These are phyloP conservation scores for Mucor saturninus DNA, from an alignment of 371 early-diverging fungal species.

Conservation along the genomic window DNA sequence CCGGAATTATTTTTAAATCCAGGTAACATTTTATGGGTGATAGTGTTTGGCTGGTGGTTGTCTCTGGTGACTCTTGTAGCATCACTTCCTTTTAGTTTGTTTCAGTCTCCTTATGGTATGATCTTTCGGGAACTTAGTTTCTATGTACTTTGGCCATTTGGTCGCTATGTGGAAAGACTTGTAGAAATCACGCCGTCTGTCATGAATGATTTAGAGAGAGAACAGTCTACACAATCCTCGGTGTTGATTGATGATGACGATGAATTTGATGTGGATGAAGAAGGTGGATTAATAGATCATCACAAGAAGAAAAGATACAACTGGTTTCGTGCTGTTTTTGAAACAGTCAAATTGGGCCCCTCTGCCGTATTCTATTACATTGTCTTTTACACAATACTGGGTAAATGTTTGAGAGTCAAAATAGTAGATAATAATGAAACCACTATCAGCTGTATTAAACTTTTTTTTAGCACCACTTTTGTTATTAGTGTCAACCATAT, in stretches of 20 bases:
- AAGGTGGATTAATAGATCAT: slow-evolving; percentile 14
- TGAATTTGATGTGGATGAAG: slow-evolving; percentile 27
- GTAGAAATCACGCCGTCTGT: slow-evolving; percentile 34
- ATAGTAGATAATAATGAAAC: no score
- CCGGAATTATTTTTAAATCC: slow-evolving; percentile 72
- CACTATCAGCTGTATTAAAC: neutral
- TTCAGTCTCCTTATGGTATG: slow-evolving; percentile 56
- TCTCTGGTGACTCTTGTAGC: slow-evolving; percentile 65
- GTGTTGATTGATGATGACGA: slow-evolving; percentile 25
- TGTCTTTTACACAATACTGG: slow-evolving; percentile 53
- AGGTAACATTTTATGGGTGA: slow-evolving; percentile 88
- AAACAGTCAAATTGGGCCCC: slow-evolving; percentile 52
- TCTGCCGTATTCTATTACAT: slow-evolving; percentile 71
- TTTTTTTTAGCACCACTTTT: slow-evolving; percentile 71
- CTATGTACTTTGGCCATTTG: slow-evolving; percentile 95
- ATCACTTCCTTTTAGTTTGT: slow-evolving; percentile 64
- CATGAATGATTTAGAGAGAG: slow-evolving; percentile 25
- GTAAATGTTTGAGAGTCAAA: slow-evolving; percentile 30
- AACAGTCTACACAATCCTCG: slow-evolving; percentile 9
- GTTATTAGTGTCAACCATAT: slow-evolving; percentile 73
- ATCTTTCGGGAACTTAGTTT: slow-evolving; percentile 70
- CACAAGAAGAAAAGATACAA: slow-evolving; percentile 23
- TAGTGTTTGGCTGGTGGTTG: slow-evolving; percentile 94
- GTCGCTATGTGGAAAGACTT: slow-evolving; percentile 80
- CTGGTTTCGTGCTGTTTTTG: slow-evolving; percentile 22